These are phyloP conservation scores for Chlorella sp. DNA, from an alignment of 139 green algal genomes.

Conservation along the genomic window DNA sequence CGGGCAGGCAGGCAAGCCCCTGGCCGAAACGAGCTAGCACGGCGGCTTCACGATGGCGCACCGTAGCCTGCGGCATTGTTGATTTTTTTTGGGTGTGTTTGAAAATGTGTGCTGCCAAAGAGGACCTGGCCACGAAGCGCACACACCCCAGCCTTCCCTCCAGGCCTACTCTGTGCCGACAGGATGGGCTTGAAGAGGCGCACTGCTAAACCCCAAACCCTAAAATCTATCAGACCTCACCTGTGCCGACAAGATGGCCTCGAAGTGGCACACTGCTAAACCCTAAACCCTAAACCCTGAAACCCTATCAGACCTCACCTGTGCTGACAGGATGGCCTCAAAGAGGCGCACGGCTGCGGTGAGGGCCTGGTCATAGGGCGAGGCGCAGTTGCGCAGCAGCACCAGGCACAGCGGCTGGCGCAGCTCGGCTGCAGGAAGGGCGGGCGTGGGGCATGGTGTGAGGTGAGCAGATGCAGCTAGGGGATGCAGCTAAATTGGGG, in stretches of 20 bases:
- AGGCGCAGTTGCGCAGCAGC: conserved; percentile 83
- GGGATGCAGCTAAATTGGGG: too few species aligned
- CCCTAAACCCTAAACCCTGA: not conserved
- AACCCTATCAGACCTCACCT: not conserved
- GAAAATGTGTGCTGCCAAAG: too few species aligned
- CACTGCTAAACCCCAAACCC: not conserved
- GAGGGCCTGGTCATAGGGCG: conserved; percentile 51
- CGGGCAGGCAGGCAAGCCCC: too few species aligned
- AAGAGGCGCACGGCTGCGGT: conserved; percentile 46
- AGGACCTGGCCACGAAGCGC: too few species aligned
- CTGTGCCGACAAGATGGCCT: conserved; percentile 40
- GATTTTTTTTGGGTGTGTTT: too few species aligned
- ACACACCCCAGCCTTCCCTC: too few species aligned
- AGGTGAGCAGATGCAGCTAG: too few species aligned
- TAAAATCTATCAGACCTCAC: not conserved
- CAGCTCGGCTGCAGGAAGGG: conserved; percentile 59
- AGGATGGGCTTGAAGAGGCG: not conserved
- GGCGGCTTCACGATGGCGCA: too few species aligned
- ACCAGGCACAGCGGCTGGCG: conserved; percentile 84
- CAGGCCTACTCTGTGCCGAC: not conserved
- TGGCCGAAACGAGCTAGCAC: too few species aligned
- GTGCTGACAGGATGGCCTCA: conserved; percentile 37
- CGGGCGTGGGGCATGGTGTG: not conserved
- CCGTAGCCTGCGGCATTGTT: too few species aligned
- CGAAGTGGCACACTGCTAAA: conserved; percentile 46